Base-by-base conservation (phyloP, 2,329 filamentous ascomycete genomes). In the Sporothrix phasma region DNA sequence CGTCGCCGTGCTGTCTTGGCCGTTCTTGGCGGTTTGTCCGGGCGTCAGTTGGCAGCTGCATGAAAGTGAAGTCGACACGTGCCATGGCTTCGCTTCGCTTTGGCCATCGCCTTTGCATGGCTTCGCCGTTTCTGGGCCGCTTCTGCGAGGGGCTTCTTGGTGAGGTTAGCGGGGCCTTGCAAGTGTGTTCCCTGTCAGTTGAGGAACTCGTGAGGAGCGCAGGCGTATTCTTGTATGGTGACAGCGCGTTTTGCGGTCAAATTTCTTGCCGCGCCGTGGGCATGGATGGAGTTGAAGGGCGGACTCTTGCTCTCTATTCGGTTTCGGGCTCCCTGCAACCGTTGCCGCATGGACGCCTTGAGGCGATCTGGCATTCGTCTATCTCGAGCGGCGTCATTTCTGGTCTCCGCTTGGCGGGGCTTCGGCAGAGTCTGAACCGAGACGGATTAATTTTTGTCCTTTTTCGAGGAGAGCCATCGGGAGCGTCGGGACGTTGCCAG, bases 1-100 rank as follows among this genome's bases (percentile, higher is more conserved):
- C 87, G 58, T 83, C 80, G 58, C 85, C 85, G 3, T 87, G 34
- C 59, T 58, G 34, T 62, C 65, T n/a, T 43, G 61, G 45, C 22
- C 56, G 13, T 80, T 78, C 3, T 86, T n/a, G n/a, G n/a, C n/a
- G n/a, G n/a, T n/a, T n/a, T 82, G 71, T 95, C 89, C 91, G 88
- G 84, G 65, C 84, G 86, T 74, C 94, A 97, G 51, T 91, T 96
- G 91, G 74, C 94, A 99, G 70, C 95, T 90, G 58, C 89, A 67
- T 99, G 95, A 74, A 97, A 99, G 74, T 99, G 94, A 41, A 99
- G 77, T n/a, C n/a, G 73, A 97, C 94, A 72, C 94, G 99, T 3
- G 95, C 80, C 59, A 24, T 41, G 17, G 46, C 60, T 5, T 53
- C 61, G 29, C 54, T 15, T 26, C 58, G 5, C 19, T 45, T 1